These are phyloP conservation scores for Lablab purpureus DNA, from an alignment of 306 rosid genomes.

Conservation along the genomic window DNA sequence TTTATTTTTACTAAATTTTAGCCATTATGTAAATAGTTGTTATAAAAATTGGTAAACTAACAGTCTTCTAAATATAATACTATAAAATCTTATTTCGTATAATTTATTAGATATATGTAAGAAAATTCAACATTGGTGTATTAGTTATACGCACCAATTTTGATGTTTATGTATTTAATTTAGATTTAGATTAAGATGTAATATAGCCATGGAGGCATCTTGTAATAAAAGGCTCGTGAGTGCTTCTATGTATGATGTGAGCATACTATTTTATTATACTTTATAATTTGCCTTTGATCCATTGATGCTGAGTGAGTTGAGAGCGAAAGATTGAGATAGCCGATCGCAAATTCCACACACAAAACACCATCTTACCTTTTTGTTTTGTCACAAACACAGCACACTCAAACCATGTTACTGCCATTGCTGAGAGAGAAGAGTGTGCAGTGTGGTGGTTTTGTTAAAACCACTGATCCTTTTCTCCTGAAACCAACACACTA, in stretches of 20 bases:
- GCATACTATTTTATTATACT: background rate
- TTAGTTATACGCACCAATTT: background rate
- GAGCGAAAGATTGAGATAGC: conserved; percentile 45
- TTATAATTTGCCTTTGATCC: conserved; percentile 6
- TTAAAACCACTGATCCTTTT: conserved; percentile 57
- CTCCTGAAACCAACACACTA: conserved; percentile 32
- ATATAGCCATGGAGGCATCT: background rate
- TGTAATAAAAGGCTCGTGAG: conserved; percentile 27
- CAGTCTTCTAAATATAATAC: too few species aligned
- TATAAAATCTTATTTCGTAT: too few species aligned
- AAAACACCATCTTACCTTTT: conserved; percentile 30
- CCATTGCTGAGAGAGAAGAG: conserved; percentile 30
- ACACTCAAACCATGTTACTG: background rate
- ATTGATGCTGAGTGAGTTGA: conserved; percentile 38
- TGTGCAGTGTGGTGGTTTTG: conserved; percentile 40
- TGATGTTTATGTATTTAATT: background rate
- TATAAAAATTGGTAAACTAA: too few species aligned
- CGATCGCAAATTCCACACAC: conserved; percentile 42
- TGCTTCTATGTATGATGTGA: conserved; percentile 9
- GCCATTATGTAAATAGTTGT: too few species aligned
- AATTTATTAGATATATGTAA: too few species aligned
- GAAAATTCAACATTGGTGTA: too few species aligned
- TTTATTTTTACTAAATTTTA: too few species aligned
- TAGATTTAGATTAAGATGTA: conserved; percentile 5
- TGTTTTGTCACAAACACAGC: conserved; percentile 3